These are phyloP conservation scores for Stachybotrys echinatus DNA, from an alignment of 2,329 filamentous ascomycete species.

Conservation along the genomic window DNA sequence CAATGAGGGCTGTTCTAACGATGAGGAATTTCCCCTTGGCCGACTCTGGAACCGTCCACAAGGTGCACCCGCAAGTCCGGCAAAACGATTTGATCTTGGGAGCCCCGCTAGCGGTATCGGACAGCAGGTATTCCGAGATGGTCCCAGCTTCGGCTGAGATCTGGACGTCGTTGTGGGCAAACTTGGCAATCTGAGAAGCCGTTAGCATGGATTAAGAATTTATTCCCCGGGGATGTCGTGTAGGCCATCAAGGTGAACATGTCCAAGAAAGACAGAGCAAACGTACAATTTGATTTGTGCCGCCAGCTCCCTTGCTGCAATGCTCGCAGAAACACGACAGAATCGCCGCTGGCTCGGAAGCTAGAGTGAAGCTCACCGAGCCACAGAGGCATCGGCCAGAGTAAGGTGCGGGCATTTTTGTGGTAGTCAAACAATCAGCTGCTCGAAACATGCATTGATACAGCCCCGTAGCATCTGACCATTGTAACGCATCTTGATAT, in stretches of 20 bases:
- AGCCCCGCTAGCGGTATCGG: slow-evolving; percentile 17
- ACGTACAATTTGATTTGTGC: slow-evolving; percentile 12
- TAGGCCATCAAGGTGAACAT: too few species aligned
- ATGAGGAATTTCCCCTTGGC: slow-evolving; percentile 16
- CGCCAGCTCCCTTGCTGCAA: slow-evolving; percentile 13
- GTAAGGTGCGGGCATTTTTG: slow-evolving; percentile 9
- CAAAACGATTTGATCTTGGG: slow-evolving; percentile 20
- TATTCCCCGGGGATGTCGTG: too few species aligned
- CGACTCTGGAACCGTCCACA: slow-evolving; percentile 20
- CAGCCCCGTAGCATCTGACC: too few species aligned
- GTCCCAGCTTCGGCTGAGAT: not conserved
- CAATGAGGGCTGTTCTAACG: slow-evolving; percentile 16
- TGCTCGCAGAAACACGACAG: slow-evolving; percentile 15
- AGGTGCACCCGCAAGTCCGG: slow-evolving; percentile 14
- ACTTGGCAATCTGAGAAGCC: slow-evolving; percentile 19
- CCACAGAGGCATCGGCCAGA: slow-evolving; percentile 14
- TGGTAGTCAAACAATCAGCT: too few species aligned
- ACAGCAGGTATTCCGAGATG: slow-evolving; percentile 11
- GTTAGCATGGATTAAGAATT: too few species aligned
- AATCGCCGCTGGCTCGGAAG: slow-evolving; percentile 9
- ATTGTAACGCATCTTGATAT: too few species aligned
- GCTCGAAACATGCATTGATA: too few species aligned
- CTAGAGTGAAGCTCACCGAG: slow-evolving; percentile 4
- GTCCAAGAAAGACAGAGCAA: too few species aligned
- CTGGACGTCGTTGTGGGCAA: slow-evolving; percentile 8